These are phyloP conservation scores for Volvariella surrecta DNA, from an alignment of 1,284 basidiomycete species.

Conservation along the genomic window DNA sequence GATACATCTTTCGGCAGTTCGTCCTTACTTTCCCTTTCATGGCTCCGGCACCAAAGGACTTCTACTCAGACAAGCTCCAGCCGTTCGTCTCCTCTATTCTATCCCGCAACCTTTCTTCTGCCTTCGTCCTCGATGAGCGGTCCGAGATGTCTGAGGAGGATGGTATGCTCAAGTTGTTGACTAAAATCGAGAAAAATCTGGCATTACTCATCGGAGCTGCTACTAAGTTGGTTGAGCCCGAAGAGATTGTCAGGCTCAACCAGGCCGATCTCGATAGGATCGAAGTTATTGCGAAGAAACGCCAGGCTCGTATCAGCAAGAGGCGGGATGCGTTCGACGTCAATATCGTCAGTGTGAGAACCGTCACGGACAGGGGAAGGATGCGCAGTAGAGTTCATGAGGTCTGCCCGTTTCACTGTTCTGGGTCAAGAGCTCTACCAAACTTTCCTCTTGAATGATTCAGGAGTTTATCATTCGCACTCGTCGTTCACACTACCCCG, in stretches of 20 bases:
- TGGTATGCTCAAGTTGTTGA: conserved; percentile 52
- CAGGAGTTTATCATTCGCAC: conserved; percentile 96
- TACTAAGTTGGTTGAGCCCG: conserved; percentile 71
- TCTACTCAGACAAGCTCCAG: conserved; percentile 90
- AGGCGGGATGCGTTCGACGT: conserved; percentile 67
- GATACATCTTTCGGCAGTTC: conserved; percentile 86
- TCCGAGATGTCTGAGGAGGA: conserved; percentile 31
- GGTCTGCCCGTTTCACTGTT: conserved; percentile 30
- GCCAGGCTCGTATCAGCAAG: conserved; percentile 37
- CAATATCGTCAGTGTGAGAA: conserved; percentile 82
- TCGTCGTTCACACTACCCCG: conserved; percentile 58
- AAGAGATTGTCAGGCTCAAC: conserved; percentile 83
- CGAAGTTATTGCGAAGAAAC: conserved; percentile 56
- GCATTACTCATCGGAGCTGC: conserved; percentile 76
- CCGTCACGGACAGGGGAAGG: conserved; percentile 73
- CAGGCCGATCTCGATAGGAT: conserved; percentile 75
- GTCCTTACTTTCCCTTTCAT: conserved; percentile 92
- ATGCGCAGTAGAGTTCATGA: conserved; percentile 82
- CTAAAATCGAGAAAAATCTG: conserved; percentile 78
- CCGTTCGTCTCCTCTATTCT: conserved; percentile 83
- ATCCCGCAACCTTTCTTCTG: conserved; percentile 66
- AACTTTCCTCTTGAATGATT: conserved; percentile 8
- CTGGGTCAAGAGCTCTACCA: conserved; percentile 3
- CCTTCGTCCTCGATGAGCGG: conserved; percentile 48
- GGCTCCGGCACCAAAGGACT: conserved; percentile 74